Base-by-base conservation (phyloP, 352 stramenopile genomes). In the Pythium folliculosum region DNA sequence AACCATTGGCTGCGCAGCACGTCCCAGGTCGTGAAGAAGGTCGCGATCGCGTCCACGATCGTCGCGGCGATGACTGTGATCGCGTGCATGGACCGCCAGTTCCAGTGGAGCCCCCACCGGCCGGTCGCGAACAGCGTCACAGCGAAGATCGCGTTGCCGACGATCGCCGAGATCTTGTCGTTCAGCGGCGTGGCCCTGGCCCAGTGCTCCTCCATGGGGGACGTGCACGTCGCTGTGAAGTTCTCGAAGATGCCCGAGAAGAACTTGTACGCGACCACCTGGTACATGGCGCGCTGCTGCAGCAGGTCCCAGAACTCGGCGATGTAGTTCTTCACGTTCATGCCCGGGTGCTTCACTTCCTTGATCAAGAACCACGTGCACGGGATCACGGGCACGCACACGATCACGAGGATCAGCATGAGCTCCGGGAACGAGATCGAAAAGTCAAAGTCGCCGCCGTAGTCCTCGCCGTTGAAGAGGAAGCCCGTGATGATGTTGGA, bases 381-480 rank as follows among this genome's bases (percentile, higher is more conserved):
- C 6, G 64, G 45, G 9, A 71, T 49, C 5, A 74, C 55, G 2
- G 61, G 51, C 22, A 67, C n/a, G 22, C 55, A 17, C n/a, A 43
- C 72, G 22, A 84, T 69, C 0, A 74, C 70, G 35, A 85, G 43
- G 57, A 85, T 79, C 1, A 80, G 53, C 79, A 88, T 85, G 5
- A 88, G 50, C 51, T 73, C 57, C 0, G 72, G 70, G 57, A 88
- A 84, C 10, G 69, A 73, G 7, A 90, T 25, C 13, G 74, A 82
- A 35, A 82, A 88, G 64, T 76, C 64, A 50, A 90, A 90, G 37
- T 56, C 44, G 25, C 79, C 77, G 25, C 77, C 77, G 60, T 86
- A 88, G 13, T 84, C 52, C 17, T 71, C 63, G 19, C 78, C 76
- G 56, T 89, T 89, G 69, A 86, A 84, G 25, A 61, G 63, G 49